Percentiles rank a stretch among this genome's conserved stretches.
Conservation (phyloP, 176 grass and related monocot genomes). For the Oryza glumipatula region DNA sequence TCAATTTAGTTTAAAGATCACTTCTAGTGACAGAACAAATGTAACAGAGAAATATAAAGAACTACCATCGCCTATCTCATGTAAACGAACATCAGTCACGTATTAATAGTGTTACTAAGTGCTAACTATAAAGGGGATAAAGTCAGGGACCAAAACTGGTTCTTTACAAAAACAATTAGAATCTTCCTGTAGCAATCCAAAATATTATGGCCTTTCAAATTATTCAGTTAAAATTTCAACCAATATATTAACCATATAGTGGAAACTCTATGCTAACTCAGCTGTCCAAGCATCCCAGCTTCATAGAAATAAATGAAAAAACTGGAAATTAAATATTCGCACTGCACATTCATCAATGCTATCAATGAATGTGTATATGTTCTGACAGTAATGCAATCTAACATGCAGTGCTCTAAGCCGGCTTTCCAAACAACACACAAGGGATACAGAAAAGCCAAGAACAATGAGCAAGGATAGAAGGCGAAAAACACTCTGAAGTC, state of each 20-base stretch:
- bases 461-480: neutral
- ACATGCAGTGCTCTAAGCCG: neutral
- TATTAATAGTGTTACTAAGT: conserved; percentile 5
- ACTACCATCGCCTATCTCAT: neutral
- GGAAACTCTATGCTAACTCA: neutral
- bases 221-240: neutral
- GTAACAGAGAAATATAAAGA: conserved; percentile 24
- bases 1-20: conserved; percentile 10
- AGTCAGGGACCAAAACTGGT: neutral
- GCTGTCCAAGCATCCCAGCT: neutral
- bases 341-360: neutral
- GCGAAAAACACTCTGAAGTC: neutral
- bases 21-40: conserved; percentile 17
- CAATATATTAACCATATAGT: conserved; percentile 13
- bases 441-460: conserved; percentile 12
- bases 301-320: neutral
- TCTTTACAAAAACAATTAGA: neutral
- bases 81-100: neutral
- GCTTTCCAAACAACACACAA: conserved; percentile 5
- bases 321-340: neutral
- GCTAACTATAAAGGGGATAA: neutral
- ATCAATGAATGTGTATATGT: conserved; percentile 14
- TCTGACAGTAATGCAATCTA: neutral
- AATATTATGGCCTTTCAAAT: neutral
- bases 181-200: neutral